These are phyloP conservation scores for Epichloe sibirici DNA, from an alignment of 2,329 filamentous ascomycete genomes.

Conservation along the genomic window DNA sequence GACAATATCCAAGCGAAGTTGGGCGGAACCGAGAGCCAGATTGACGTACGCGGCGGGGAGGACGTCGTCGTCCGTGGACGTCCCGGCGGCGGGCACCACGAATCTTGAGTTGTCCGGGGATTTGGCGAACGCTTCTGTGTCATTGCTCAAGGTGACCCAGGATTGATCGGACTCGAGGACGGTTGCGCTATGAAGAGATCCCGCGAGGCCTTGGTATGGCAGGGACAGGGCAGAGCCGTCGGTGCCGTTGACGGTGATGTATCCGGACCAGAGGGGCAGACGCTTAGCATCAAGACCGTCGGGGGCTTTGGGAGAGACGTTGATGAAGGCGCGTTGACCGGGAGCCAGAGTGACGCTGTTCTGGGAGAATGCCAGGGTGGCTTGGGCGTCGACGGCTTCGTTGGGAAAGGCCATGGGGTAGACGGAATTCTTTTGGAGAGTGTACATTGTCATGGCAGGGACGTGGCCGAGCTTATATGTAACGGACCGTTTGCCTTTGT, in stretches of 20 bases:
- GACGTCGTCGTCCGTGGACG: slow-evolving; percentile 16
- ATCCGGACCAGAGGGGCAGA: slow-evolving; percentile 31
- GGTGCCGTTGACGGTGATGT: slow-evolving; percentile 26
- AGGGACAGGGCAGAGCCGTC: slow-evolving; percentile 24
- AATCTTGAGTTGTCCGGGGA: slow-evolving; percentile 25
- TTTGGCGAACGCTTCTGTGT: slow-evolving; percentile 10
- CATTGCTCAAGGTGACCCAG: slow-evolving; percentile 18
- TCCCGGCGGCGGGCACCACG: slow-evolving; percentile 25
- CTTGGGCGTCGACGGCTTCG: slow-evolving; percentile 26
- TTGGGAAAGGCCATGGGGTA: slow-evolving; percentile 33
- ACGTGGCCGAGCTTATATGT: slow-evolving; percentile 39
- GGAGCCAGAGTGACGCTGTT: slow-evolving; percentile 31
- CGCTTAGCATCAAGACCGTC: slow-evolving; percentile 20
- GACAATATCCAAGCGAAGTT: slow-evolving; percentile 30
- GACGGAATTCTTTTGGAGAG: slow-evolving; percentile 22
- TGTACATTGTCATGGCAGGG: slow-evolving; percentile 41
- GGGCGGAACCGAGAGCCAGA: slow-evolving; percentile 31
- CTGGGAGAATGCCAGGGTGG: slow-evolving; percentile 29
- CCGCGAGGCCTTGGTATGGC: slow-evolving; percentile 27
- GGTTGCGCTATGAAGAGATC: slow-evolving; percentile 18
- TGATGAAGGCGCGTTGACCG: slow-evolving; percentile 29
- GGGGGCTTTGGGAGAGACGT: slow-evolving; percentile 33
- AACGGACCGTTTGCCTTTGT: slow-evolving; percentile 35
- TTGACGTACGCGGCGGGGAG: slow-evolving; percentile 26
- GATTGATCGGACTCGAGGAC: slow-evolving; percentile 10